phyloP scores from a whole-genome alignment of 2,329 filamentous ascomycete genomes.

The Furcasterigmium furcatum region DNA sequence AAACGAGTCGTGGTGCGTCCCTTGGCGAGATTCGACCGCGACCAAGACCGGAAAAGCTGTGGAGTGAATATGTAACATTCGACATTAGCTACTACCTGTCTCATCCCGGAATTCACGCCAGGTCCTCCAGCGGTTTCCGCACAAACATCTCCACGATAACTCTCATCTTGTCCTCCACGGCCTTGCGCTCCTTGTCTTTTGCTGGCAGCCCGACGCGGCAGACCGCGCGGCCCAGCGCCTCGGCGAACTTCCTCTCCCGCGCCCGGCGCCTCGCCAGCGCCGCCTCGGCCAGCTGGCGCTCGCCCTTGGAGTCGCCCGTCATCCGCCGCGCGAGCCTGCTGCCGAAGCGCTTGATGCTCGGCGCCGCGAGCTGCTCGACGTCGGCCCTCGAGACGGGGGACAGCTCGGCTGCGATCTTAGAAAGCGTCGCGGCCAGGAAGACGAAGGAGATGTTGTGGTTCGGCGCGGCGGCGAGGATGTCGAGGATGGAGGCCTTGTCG shows the following conservation, averaged over 20 bases:
- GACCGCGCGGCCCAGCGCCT: slow-evolving; percentile 61
- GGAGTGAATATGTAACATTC: too few species aligned
- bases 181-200: slow-evolving; percentile 53
- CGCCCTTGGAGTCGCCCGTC: slow-evolving; percentile 19
- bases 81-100: too few species aligned
- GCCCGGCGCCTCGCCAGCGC: slow-evolving; percentile 47
- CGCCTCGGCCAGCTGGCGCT: slow-evolving; percentile 18
- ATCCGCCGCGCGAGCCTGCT: slow-evolving; percentile 12
- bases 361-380: slow-evolving; percentile 24
- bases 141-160: slow-evolving; percentile 68
- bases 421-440: slow-evolving; percentile 76
- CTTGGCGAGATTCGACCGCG: too few species aligned
- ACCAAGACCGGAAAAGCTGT: too few species aligned
- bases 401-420: slow-evolving; percentile 47
- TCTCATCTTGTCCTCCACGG: slow-evolving; percentile 60
- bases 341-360: slow-evolving; percentile 7
- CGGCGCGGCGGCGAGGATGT: slow-evolving; percentile 67
- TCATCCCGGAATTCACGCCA: neutral
- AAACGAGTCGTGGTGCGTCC: too few species aligned
- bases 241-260: slow-evolving; percentile 60
- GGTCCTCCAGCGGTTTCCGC: slow-evolving; percentile 14
- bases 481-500: slow-evolving; percentile 58
- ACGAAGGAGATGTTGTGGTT: slow-evolving; percentile 88
- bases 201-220: slow-evolving; percentile 44
- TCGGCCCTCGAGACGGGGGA: slow-evolving; percentile 34